Base-by-base conservation (phyloP, 2,329 filamentous ascomycete genomes). In the Aspergillus pseudoterreus region DNA sequence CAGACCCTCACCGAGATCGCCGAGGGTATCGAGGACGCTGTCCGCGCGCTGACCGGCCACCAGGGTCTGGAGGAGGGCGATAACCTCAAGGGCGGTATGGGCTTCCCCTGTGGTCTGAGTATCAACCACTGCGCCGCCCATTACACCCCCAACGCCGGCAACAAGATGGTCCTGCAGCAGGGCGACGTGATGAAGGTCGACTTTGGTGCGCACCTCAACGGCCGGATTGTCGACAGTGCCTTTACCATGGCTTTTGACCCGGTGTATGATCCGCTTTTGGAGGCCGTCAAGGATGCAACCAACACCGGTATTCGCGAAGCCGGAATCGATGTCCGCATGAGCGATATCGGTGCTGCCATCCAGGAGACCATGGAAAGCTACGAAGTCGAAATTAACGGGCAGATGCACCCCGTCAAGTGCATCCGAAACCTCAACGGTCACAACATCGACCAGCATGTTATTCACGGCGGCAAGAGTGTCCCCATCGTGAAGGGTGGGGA, bases 291-390 rank as follows among this genome's bases (percentile, higher is more conserved):
- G 67, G 84, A 84, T 60, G 83, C 83, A 38, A 88, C 85, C 21
- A 86, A 88, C 58, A 84, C 84, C 17, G 92, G 92, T 65, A 82
- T 96, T 65, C 85, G 76, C 62, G 88, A 95, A 76, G 91, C 92
- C 5, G 92, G 92, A 63, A 95, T 96, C 64, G 92, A 96, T 67
- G 91, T 90, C 43, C 85, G 92, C 50, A 85, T 96, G 63, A 86
- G 87, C 57, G 90, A 95, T 64, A 88, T 95, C 57, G 89, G 91
- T 54, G 87, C 82, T 9, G 80, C 83, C 15, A 92, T 95, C 62
- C 91, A 95, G 73, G 90, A 95, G 73, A 83, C 87, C 24, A 95
- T 95, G 90, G 91, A 95, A 75, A 92, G 88, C 71, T 94, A 92
- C 72, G 90, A 95, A 74, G 82, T 92, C 46, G 88, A 94, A 70